Conservation (phyloP, 73 alveolate species). For the Breviolum minutum region DNA sequence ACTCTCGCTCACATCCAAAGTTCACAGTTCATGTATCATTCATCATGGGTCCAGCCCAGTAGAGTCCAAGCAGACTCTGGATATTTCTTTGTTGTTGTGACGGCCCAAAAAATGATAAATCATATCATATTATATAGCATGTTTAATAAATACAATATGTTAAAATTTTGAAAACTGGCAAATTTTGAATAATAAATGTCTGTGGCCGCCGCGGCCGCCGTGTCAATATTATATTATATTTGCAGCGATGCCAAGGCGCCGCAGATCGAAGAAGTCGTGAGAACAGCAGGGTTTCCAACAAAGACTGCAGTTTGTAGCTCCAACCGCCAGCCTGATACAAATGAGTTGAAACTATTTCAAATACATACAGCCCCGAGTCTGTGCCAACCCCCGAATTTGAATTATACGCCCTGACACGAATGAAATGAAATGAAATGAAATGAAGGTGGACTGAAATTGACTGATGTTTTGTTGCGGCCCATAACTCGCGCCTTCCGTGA, state of each 20-base stretch:
- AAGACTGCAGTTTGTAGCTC: slow-evolving; percentile 8
- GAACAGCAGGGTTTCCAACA: background rate
- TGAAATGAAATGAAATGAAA: background rate
- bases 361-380: background rate
- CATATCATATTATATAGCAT: no score
- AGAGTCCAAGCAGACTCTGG: background rate
- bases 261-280: slow-evolving; percentile 14
- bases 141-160: no score
- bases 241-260: background rate
- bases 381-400: background rate
- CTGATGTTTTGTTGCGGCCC: no score
- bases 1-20: background rate
- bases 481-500: background rate
- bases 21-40: background rate
- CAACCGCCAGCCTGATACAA: slow-evolving; percentile 3
- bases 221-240: no score
- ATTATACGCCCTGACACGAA: background rate
- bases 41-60: background rate
- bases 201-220: no score
- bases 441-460: no score
- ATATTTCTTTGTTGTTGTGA: no score
- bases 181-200: no score
- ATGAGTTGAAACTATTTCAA: background rate
- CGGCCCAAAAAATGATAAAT: no score
- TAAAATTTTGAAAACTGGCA: no score